Percentiles rank a stretch among this genome's conserved stretches.
phyloP scores from a whole-genome alignment of 208 protist genomes.

The Wallacemonas sp. region DNA sequence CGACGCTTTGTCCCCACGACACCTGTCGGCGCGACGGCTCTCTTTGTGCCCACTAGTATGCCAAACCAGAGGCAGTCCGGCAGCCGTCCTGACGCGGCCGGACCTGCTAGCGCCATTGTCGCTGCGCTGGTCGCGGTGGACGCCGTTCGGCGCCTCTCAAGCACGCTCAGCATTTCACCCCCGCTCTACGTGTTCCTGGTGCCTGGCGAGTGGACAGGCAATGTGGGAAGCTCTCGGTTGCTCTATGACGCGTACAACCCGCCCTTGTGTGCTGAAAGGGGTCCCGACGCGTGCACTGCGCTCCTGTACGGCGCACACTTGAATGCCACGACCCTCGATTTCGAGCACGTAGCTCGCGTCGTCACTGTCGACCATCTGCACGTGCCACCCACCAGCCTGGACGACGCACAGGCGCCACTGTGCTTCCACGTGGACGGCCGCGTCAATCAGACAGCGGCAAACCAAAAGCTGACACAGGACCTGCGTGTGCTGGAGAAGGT shows the following conservation, averaged over 20 bases:
- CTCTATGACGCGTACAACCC: slow-evolving; percentile 24
- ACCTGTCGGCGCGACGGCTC: slow-evolving; percentile 17
- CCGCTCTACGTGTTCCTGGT: slow-evolving; percentile 38
- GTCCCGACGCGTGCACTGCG: slow-evolving; percentile 18
- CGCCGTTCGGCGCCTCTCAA: slow-evolving; percentile 9
- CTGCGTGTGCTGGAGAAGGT: not conserved
- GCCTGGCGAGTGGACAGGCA: slow-evolving; percentile 30
- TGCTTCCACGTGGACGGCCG: slow-evolving; percentile 44
- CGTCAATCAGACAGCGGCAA: not conserved
- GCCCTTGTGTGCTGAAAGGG: not conserved
- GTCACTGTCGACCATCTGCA: slow-evolving; percentile 42
- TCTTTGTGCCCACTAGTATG: slow-evolving; percentile 25
- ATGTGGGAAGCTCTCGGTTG: slow-evolving; percentile 33
- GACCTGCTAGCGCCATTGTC: slow-evolving; percentile 31
- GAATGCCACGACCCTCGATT: slow-evolving; percentile 45
- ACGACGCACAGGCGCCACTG: slow-evolving; percentile 12
- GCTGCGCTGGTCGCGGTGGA: slow-evolving; percentile 26
- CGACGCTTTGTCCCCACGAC: slow-evolving; percentile 26
- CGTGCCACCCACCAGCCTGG: not conserved
- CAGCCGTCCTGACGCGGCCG: slow-evolving; percentile 15
- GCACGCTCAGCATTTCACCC: not conserved
- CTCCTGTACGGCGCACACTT: slow-evolving; percentile 30
- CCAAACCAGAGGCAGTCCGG: slow-evolving; percentile 13
- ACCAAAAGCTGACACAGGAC: not conserved
- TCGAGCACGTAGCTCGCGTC: slow-evolving; percentile 26